Evolutionary conservation across 2,329 filamentous ascomycete species (phyloP).

Genomic region (Pezicula radicicola): DNA sequence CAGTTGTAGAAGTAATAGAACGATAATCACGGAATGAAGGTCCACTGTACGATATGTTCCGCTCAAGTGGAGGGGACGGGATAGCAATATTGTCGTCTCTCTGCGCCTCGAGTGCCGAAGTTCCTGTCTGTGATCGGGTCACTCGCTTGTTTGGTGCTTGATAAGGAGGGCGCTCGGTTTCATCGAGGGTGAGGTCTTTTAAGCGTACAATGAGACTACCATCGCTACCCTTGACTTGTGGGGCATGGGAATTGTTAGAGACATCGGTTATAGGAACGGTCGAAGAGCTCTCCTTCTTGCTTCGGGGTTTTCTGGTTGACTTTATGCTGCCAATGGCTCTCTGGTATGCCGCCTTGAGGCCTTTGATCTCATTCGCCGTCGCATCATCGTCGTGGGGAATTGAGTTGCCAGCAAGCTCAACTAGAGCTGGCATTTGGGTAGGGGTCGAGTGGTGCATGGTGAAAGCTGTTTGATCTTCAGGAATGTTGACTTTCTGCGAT

Average conservation of each 20-base stretch:
- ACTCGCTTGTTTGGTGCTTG: not conserved
- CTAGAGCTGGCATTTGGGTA: constrained; percentile 5
- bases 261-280: constrained; percentile 2
- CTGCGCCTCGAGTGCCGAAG: not conserved
- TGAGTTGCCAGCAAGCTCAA: constrained; percentile 12
- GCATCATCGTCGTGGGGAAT: constrained; percentile 17
- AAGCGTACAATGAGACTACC: not conserved
- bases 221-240: too few species aligned
- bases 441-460: not conserved
- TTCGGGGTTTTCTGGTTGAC: constrained; percentile 20
- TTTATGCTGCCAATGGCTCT: constrained; percentile 24
- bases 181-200: not conserved
- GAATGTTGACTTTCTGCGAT: constrained; percentile 24
- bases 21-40: not conserved
- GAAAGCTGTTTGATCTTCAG: constrained; percentile 22
- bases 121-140: not conserved
- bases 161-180: not conserved
- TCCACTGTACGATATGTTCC: not conserved
- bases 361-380: constrained; percentile 23
- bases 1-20: not conserved
- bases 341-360: constrained; percentile 29
- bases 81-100: too few species aligned
- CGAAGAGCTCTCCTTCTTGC: constrained; percentile 19
- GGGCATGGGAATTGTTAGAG: too few species aligned
- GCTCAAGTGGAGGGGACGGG: too few species aligned